A percentile compares a stretch with the other conserved stretches of the same genome.
phyloP scores from a whole-genome alignment of 179 eudicot genomes.

The Spergularia azorica region DNA sequence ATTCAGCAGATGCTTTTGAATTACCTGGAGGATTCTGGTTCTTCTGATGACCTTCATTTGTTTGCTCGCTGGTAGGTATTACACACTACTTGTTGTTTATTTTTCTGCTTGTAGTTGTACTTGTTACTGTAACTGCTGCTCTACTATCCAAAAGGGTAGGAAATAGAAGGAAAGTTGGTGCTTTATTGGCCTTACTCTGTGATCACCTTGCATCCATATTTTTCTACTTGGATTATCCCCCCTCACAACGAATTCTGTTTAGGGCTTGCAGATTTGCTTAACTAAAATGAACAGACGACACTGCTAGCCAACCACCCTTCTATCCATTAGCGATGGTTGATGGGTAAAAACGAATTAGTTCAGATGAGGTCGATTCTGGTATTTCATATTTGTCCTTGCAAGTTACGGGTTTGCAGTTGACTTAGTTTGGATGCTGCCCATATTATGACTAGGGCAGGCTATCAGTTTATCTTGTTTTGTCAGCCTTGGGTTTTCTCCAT shows the following conservation, averaged over 20 bases:
- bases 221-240: neutral
- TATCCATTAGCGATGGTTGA: neutral
- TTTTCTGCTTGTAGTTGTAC: neutral
- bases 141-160: neutral
- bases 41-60: conserved; percentile 78
- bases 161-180: neutral
- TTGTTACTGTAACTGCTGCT: neutral
- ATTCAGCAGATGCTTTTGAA: conserved; percentile 93
- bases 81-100: conserved; percentile 3
- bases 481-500: too few relatives aligned
- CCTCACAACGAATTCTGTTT: neutral
- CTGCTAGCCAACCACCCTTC: neutral
- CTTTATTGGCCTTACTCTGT: conserved; percentile 6
- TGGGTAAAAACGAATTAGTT: neutral
- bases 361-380: neutral
- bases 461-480: too few relatives aligned
- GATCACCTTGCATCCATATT: neutral
- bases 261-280: neutral
- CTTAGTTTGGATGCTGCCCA: neutral
- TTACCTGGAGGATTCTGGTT: conserved; percentile 74
- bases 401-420: neutral
- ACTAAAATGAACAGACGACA: neutral
- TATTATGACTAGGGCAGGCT: neutral
- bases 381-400: neutral
- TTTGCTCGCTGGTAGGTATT: conserved; percentile 77